A percentile compares a stretch with the other conserved stretches of the same genome.
Conservation (phyloP, 2,329 filamentous ascomycete species). For the Arthrobotrys entomopaga region DNA sequence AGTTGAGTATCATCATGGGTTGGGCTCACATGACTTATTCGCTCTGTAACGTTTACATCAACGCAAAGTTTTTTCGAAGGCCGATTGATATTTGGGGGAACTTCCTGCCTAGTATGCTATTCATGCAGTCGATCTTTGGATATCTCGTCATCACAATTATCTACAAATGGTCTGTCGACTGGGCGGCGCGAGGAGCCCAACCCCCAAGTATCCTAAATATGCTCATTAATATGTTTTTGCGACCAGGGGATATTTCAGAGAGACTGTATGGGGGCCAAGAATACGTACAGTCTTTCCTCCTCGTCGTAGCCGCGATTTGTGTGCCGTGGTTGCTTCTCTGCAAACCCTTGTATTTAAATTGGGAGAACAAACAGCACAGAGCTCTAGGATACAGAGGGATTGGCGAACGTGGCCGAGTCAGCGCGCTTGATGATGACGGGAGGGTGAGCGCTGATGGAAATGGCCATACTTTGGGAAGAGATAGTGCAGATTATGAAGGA, state of each 20-base stretch:
- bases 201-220: constrained; percentile 95
- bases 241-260: constrained; percentile 77
- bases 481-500: constrained; percentile 77
- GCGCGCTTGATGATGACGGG: constrained; percentile 88
- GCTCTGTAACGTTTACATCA: constrained; percentile 89
- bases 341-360: constrained; percentile 94
- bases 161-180: constrained; percentile 97
- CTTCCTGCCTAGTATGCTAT: constrained; percentile 97
- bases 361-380: constrained; percentile 89
- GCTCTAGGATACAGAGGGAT: constrained; percentile 85
- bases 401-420: constrained; percentile 80
- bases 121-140: constrained; percentile 98
- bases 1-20: constrained; percentile 95
- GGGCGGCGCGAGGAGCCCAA: constrained; percentile 73
- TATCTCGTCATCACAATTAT: constrained; percentile 93
- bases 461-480: constrained; percentile 68
- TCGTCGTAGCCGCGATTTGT: constrained; percentile 84
- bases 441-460: constrained; percentile 64
- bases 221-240: constrained; percentile 99
- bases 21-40: constrained; percentile 99
- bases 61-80: constrained; percentile 92
- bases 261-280: constrained; percentile 80
- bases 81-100: constrained; percentile 97
- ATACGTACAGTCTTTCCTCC: constrained; percentile 77
- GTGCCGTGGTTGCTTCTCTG: constrained; percentile 92